Percentiles rank a stretch among this genome's conserved stretches.
Conservation (phyloP, 1,284 basidiomycete species). For the Exsudoporus floridanus region DNA sequence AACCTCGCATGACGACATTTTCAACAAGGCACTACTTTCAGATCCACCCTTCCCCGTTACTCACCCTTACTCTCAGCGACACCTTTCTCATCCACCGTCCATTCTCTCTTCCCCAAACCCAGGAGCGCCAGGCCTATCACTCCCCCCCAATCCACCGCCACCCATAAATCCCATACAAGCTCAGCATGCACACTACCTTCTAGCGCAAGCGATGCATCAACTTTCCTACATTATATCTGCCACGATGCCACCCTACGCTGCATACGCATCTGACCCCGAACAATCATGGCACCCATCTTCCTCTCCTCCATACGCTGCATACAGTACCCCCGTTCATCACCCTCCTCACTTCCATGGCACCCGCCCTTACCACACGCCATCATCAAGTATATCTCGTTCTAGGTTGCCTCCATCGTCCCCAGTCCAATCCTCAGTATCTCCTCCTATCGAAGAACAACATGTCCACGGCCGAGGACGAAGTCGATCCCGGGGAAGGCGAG, state of each 20-base stretch:
- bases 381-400: constrained; percentile 22
- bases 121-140: constrained; percentile 7
- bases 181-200: constrained; percentile 34
- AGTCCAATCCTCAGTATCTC: constrained; percentile 17
- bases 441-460: constrained; percentile 20
- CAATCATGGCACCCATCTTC: constrained; percentile 23
- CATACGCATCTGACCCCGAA: constrained; percentile 15
- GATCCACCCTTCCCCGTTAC: constrained; percentile 1
- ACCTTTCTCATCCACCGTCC: constrained; percentile 17
- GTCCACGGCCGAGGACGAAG: constrained; percentile 21
- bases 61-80: constrained; percentile 16
- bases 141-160: constrained; percentile 15
- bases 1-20: background rate
- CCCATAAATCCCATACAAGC: constrained; percentile 30
- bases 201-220: constrained; percentile 36
- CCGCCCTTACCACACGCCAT: constrained; percentile 22
- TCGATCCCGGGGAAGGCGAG: constrained; percentile 28
- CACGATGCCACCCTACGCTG: constrained; percentile 29
- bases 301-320: constrained; percentile 7
- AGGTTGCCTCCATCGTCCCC: constrained; percentile 28
- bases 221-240: constrained; percentile 33
- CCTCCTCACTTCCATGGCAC: constrained; percentile 8
- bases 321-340: constrained; percentile 16
- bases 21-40: background rate
- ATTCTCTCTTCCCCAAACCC: constrained; percentile 15